These are phyloP conservation scores for Alisma plantagoaquatica DNA, from an alignment of 106 monocot genomes.

Conservation along the genomic window DNA sequence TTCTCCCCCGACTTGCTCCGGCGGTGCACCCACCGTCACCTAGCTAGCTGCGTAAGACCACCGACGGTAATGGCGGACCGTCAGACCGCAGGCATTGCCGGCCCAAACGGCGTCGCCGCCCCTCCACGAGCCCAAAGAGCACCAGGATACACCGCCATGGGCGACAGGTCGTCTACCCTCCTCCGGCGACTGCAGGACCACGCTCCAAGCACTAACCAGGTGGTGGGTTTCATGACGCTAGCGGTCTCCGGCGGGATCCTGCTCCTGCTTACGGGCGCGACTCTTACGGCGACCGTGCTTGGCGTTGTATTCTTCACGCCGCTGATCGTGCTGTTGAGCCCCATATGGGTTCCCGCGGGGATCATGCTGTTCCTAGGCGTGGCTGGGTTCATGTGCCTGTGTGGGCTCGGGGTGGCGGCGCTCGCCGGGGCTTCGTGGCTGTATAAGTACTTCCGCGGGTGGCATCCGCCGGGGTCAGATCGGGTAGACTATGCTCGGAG, in stretches of 20 bases:
- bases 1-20: too few relatives aligned
- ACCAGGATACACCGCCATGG: too few relatives aligned
- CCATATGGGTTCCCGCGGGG: conserved; percentile 51
- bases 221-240: conserved; percentile 55
- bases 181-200: conserved; percentile 27
- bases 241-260: conserved; percentile 39
- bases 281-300: conserved; percentile 22
- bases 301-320: conserved; percentile 34
- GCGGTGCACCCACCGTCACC: too few relatives aligned
- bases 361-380: conserved; percentile 15
- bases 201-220: conserved; percentile 36
- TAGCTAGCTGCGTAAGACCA: too few relatives aligned
- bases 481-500: conserved; percentile 52
- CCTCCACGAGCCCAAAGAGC: too few relatives aligned
- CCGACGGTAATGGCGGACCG: too few relatives aligned
- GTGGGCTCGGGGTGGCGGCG: conserved; percentile 21
- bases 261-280: conserved; percentile 41
- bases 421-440: conserved; percentile 37
- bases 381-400: conserved; percentile 20
- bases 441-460: conserved; percentile 51
- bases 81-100: too few relatives aligned
- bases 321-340: conserved; percentile 34
- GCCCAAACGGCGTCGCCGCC: too few relatives aligned
- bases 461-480: conserved; percentile 45
- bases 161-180: too few relatives aligned